Conservation (phyloP, 1,284 basidiomycete species). For the Earliella scabrosa region DNA sequence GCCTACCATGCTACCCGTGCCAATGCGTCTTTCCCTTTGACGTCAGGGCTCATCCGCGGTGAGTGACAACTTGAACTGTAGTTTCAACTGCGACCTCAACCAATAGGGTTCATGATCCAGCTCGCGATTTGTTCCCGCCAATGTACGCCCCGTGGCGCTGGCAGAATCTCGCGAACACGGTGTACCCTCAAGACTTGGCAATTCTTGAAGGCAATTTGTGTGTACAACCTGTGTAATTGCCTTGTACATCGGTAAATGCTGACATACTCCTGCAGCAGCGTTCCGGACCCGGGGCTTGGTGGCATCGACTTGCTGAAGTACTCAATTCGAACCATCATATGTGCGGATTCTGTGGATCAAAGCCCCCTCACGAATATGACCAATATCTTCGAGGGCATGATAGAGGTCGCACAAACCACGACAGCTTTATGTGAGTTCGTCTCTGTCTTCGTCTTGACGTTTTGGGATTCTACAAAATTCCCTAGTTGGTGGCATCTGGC, state of each 20-base stretch:
- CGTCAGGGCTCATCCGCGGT: constrained; percentile 11
- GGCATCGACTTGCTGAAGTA: constrained; percentile 1
- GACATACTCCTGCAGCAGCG: not conserved
- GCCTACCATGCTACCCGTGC: constrained; percentile 8
- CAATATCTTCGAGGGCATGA: constrained; percentile 18
- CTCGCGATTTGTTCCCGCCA: not conserved
- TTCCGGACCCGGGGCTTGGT: too few species aligned
- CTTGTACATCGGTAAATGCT: not conserved
- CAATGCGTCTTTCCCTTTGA: constrained; percentile 8
- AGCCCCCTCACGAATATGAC: constrained; percentile 11
- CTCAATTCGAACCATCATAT: constrained; percentile 12
- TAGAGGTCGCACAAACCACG: constrained; percentile 10
- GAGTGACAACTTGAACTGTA: not conserved
- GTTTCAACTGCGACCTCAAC: too few species aligned
- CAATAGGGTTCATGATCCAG: not conserved
- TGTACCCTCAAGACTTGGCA: constrained; percentile 3
- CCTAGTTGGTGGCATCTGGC: constrained; percentile 15
- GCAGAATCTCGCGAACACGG: constrained; percentile 2
- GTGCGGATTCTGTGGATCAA: constrained; percentile 24
- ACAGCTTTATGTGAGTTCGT: constrained; percentile 22
- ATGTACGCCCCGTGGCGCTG: constrained; percentile 1
- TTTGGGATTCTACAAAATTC: too few species aligned
- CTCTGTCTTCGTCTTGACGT: not conserved
- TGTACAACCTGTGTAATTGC: too few species aligned
- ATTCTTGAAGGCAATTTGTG: too few species aligned